phyloP scores from a whole-genome alignment of 495 filamentous ascomycete species.

The Neurospora tetraspora region DNA sequence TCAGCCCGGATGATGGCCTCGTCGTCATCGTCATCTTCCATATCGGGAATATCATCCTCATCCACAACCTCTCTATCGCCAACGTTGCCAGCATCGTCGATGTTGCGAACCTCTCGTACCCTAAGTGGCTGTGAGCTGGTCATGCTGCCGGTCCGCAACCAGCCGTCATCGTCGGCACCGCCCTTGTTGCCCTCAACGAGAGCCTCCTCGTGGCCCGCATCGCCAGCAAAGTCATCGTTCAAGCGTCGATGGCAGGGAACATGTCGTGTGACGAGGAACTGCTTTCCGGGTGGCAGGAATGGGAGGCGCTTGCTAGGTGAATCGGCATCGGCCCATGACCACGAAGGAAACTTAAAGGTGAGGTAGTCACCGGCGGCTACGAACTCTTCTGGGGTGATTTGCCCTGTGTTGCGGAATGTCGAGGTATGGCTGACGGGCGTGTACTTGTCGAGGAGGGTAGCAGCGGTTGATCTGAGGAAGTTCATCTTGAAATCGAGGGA shows the following conservation, averaged over 20 bases:
- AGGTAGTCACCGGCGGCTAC: conserved; percentile 93
- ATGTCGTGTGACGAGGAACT: conserved; percentile 88
- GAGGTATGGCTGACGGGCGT: conserved; percentile 81
- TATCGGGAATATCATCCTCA: conserved; percentile 90
- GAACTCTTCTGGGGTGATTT: conserved; percentile 98
- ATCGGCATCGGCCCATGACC: conserved; percentile 92
- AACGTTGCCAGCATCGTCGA: conserved; percentile 71
- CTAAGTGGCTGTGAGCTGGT: conserved; percentile 62
- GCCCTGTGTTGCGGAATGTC: conserved; percentile 84
- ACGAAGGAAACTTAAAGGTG: conserved; percentile 97
- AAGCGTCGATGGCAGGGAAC: conserved; percentile 88
- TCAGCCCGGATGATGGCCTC: conserved; percentile 88
- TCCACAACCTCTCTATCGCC: conserved; percentile 64
- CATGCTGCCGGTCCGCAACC: conserved; percentile 76
- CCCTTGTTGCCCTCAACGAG: conserved; percentile 56
- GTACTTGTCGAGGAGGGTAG: conserved; percentile 78
- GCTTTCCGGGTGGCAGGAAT: conserved; percentile 82
- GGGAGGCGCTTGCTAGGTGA: conserved; percentile 61
- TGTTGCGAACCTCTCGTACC: conserved; percentile 69
- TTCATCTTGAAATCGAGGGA: conserved; percentile 32
- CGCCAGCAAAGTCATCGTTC: conserved; percentile 85
- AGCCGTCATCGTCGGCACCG: conserved; percentile 70
- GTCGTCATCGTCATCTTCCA: conserved; percentile 97
- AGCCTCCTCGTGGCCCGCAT: conserved; percentile 73
- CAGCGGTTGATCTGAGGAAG: conserved; percentile 67